Base-by-base conservation (phyloP, 2,329 filamentous ascomycete genomes). In the Dactylellina sp. region DNA sequence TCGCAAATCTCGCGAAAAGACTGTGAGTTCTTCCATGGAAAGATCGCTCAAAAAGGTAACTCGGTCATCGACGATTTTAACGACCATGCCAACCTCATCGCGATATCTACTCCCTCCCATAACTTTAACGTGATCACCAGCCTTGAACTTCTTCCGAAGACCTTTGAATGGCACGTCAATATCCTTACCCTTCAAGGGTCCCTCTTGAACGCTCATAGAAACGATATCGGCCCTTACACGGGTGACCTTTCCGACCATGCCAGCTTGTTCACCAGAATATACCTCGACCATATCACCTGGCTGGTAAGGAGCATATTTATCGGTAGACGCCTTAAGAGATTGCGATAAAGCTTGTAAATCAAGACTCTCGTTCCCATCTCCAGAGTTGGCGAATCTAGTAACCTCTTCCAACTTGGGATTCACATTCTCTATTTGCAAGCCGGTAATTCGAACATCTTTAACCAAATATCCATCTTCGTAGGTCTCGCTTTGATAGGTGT, bases 111-210 rank as follows among this genome's bases (percentile, higher is more conserved):
- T 97, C 40, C 93, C 94, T 63, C 95, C 94, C 80, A 97, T 96
- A 77, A 99, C 95, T 84, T 98, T 98, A 84, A 99, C 95, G 80
- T 99, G 95, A 79, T 99, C 95, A 84, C 95, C 95, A 75, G 93
- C 87, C 76, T 87, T 89, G 86, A 99, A 99, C 28, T 92, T 88
- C 82, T 99, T 99, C 68, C 95, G 91, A 24, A 99, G 85, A 47
- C 92, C 91, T 82, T 95, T 96, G 75, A 93, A 90, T 0, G 95
- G 95, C 9, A 96, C 93, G 80, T 98, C 94, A 49, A 99, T 95
- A 3, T 86, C 89, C 80, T 96, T 91, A 7, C 93, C 94, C 57
- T 84, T 85, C 25, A 98, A 84, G 42, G 91, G 89, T 50, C 95
- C 95, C 79, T 96, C 90, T 0, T 88, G 90, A 14, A 98, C 93